Evolutionary conservation across 73 alveolate genomes (phyloP).

Genomic region (Paramecium caudatum): DNA sequence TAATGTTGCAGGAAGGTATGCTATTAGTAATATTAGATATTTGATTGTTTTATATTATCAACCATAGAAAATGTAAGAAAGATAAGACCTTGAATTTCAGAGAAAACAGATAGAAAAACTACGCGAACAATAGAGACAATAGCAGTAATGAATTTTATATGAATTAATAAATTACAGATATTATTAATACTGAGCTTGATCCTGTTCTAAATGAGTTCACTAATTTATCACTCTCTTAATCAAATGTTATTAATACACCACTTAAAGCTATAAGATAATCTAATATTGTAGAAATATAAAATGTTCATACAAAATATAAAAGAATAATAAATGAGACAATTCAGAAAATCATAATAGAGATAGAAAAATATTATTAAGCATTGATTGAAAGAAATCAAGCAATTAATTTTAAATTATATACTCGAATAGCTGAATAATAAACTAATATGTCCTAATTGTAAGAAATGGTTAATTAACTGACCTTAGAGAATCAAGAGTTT

Average conservation of each 20-base stretch:
- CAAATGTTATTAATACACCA: neutral
- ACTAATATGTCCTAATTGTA: neutral
- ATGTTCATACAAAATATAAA: neutral
- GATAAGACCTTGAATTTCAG: constrained; percentile 64
- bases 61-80: constrained; percentile 74
- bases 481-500: neutral
- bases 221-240: neutral
- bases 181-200: neutral
- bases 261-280: neutral
- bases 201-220: neutral
- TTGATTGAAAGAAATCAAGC: constrained; percentile 12
- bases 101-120: constrained; percentile 69
- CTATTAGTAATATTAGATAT: constrained; percentile 39
- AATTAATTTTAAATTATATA: neutral
- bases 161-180: constrained; percentile 41
- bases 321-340: neutral
- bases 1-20: constrained; percentile 97
- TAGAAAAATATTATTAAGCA: neutral
- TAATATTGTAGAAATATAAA: neutral
- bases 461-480: neutral
- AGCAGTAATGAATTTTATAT: constrained; percentile 48
- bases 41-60: constrained; percentile 75
- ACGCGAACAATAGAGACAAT: constrained; percentile 60
- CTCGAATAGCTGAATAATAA: neutral
- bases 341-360: neutral